Evolutionary conservation across 169 alveolate species (phyloP), one percentile per base, ranked within the genome.

Genomic region (Cryptosporidium ubiquitum): DNA sequence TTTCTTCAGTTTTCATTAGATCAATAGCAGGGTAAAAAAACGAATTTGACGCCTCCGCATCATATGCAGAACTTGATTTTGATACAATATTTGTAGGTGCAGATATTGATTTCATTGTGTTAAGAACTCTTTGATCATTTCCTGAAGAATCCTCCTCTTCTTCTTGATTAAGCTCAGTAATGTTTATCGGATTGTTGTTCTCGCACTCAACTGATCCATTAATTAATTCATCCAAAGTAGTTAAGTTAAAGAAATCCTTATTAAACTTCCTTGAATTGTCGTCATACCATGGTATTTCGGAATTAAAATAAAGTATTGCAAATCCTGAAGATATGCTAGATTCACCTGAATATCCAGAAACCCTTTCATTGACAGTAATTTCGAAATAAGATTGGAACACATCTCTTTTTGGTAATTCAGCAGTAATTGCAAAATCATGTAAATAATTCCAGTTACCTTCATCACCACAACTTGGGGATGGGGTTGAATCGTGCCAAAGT

Each of bases 401-500:
- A 33, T 74, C 86, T 57, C 79, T 85, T 20, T 85, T 85, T 1
- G 84, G 85, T n/a, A 85, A 79, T 14, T 85, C 85, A 18, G 85
- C 74, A 29, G 85, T 69, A 18, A 85, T 85, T 5, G 85, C 91
- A 64, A 85, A 58, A 35, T 64, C 85, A 42, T 92, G 91, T 58
- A 92, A 52, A 68, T 68, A 92, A 29, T 92, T 92, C 93, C 92
- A 92, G 57, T 92, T 92, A 0, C 94, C 94, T 20, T 91, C 93
- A 26, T 68, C 92, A 16, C 94, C 94, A 49, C 73, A 70, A 37
- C 33, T 61, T 31, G 95, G 95, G 73, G 93, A 91, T 55, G 92
- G 92, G 55, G 94, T 79, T 39, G 92, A 86, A 64, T 92, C 95
- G 37, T 92, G 91, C 96, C 95, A 93, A 5, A 94, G 93, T 26